Conservation (phyloP, 2,329 filamentous ascomycete genomes). For the Verticillium nubilum region DNA sequence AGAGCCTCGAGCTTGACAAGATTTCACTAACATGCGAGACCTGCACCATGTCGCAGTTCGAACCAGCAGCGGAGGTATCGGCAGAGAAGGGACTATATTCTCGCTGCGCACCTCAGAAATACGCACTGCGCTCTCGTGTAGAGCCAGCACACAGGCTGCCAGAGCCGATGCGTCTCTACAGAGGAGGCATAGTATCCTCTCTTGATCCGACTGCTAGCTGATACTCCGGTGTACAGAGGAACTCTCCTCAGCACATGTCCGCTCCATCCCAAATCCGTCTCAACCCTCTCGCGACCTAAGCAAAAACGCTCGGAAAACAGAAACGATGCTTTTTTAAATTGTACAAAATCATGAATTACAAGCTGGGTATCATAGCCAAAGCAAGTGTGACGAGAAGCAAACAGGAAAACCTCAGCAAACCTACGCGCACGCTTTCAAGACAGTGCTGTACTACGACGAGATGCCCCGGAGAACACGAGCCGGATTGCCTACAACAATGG, state of each 20-base stretch:
- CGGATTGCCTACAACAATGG: conserved; percentile 66
- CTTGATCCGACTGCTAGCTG: neutral
- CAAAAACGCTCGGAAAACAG: neutral
- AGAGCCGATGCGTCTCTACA: neutral
- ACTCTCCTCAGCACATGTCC: too few species aligned
- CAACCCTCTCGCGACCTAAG: neutral
- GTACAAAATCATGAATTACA: conserved; percentile 2
- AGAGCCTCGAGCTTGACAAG: too few species aligned
- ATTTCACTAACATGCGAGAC: too few species aligned
- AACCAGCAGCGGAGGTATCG: too few species aligned
- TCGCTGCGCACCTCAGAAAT: neutral
- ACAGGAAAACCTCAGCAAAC: neutral
- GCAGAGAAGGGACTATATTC: neutral
- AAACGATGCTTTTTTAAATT: neutral
- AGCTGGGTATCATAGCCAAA: conserved; percentile 12
- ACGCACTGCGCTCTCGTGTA: neutral
- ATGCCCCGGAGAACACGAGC: conserved; percentile 48
- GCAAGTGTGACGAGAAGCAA: neutral
- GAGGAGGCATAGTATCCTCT: neutral
- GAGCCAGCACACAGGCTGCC: neutral
- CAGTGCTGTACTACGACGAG: conserved; percentile 3
- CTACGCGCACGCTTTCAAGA: neutral
- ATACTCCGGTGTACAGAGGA: neutral
- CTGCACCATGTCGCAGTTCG: too few species aligned
- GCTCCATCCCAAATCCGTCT: neutral